A percentile compares a stretch with the other conserved stretches of the same genome.
Conservation (phyloP, 1,284 basidiomycete species). For the Marasmius sp. region DNA sequence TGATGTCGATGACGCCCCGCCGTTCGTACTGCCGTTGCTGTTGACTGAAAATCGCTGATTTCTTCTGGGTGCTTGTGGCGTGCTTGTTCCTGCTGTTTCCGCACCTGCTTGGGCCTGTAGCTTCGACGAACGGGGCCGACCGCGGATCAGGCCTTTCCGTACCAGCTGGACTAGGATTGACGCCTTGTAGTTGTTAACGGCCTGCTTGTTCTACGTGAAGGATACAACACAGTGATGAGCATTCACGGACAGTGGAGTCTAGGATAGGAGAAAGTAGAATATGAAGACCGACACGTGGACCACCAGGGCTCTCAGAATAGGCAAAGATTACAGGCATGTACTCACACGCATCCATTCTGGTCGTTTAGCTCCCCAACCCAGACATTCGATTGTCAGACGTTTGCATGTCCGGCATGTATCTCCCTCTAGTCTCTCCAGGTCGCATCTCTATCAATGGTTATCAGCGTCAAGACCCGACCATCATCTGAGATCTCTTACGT, state of each 20-base stretch:
- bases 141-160: slow-evolving; percentile 73
- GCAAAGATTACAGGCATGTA: slow-evolving; percentile 10
- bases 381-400: slow-evolving; percentile 72
- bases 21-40: slow-evolving; percentile 17
- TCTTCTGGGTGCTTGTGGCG: neutral
- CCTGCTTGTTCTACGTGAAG: slow-evolving; percentile 66
- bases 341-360: slow-evolving; percentile 84
- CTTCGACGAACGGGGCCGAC: slow-evolving; percentile 64
- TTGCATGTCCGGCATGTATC: slow-evolving; percentile 77
- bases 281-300: neutral
- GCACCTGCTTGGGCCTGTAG: slow-evolving; percentile 35
- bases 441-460: slow-evolving; percentile 65
- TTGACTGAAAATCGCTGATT: slow-evolving; percentile 13
- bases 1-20: neutral
- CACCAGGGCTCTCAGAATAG: no score
- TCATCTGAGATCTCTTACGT: neutral
- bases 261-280: slow-evolving; percentile 4
- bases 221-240: slow-evolving; percentile 6
- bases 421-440: slow-evolving; percentile 68
- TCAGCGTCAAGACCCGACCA: neutral
- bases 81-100: neutral
- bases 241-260: neutral
- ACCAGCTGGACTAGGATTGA: slow-evolving; percentile 78
- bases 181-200: slow-evolving; percentile 80
- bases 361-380: slow-evolving; percentile 77